Base-by-base conservation (phyloP, 2,329 filamentous ascomycete genomes). In the Fusarium sterilihyphosum region DNA sequence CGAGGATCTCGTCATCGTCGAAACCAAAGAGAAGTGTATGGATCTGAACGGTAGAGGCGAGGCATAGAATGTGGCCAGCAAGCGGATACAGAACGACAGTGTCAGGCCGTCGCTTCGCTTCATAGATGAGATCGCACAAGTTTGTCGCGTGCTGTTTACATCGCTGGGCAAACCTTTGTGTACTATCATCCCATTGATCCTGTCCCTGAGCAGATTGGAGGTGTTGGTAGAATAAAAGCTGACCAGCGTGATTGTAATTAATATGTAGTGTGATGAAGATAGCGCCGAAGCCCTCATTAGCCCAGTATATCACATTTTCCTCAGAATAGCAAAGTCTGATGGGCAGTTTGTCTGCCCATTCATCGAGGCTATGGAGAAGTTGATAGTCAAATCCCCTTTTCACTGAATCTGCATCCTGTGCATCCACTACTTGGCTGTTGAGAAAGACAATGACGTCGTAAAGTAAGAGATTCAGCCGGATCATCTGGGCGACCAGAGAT, bases 1-100 rank as follows among this genome's bases (percentile, higher is more conserved):
- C 37, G 0, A 72, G 64, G 13, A 85, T 82, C 53, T 85, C 79
- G 9, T 65, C 70, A 43, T 65, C 46, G 6, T 61, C 58, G 12
- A 53, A 35, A 5, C 46, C 37, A 22, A 61, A 61, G 6, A 61
- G 58, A 22, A 61, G 44, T n/a, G 46, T 53, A 22, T 61, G 58
- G 17, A 61, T 43, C 18, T 61, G 58, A 22, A 61, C n/a, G 1
- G 58, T 61, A 26, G 58, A 61, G 18, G 58, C 46, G 2, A 53
- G 37, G 13, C 46, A 52, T 14, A 61, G 29, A 18, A 52, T 53
- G 41, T 61, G 58, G 6, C 58, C 58, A 41, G 46, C 58, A 41
- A 61, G 58, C 2, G 58, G 46, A 43, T 61, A 53, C 26, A 61
- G 12, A 26, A 61, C 46, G 5, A 13, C 37, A 3, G 58, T 53